Base-by-base conservation (phyloP, 768 basidiomycete genomes). In the Coprinellus aureogranulatus region DNA sequence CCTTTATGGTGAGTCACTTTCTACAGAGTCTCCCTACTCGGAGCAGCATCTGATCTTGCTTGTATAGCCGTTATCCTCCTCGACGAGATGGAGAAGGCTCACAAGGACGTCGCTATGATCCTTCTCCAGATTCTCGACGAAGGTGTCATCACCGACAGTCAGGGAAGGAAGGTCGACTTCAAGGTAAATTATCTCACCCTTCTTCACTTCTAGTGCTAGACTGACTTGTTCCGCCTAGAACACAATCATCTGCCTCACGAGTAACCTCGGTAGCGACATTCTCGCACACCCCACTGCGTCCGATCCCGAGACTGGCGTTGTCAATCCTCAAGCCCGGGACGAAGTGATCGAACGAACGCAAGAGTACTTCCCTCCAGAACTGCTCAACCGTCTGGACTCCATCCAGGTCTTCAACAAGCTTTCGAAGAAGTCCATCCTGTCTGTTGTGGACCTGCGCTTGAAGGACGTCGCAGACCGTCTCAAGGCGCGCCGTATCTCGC, bases 401-500 rank as follows among this genome's bases (percentile, higher is more conserved):
- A 89, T 90, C 72, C 76, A 90, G 16, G 87, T 96, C 9, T 96
- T 97, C 78, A 95, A 95, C 78, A 94, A 93, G 67, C 84, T 97
- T 18, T 86, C 89, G 2, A 80, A 78, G 25, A 68, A 73, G 23
- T 87, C 89, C 3, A 89, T 95, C 53, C 72, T 90, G n/a, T 75
- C 88, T 48, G 88, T 97, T 23, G 92, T 95, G 20, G 76, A 77
- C 2, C 77, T 96, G 8, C 85, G 93, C 9, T 77, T 96, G 18
- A 73, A 77, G 12, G 94, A 96, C 53, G 85, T 95, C 0, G 81
- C 86, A 14, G 74, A 78, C 1, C 75, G 94, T 37, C 73, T 96
- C 37, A 79, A 77, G 59, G 73, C 79, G 49, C 76, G 88, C 30
- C 73, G 88, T 18, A 92, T 96, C 56, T 82, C 73, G 6, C 72